Percentiles rank a stretch among this genome's conserved stretches.
Conservation (phyloP, 345 rosid species). For the Salix viminalis region DNA sequence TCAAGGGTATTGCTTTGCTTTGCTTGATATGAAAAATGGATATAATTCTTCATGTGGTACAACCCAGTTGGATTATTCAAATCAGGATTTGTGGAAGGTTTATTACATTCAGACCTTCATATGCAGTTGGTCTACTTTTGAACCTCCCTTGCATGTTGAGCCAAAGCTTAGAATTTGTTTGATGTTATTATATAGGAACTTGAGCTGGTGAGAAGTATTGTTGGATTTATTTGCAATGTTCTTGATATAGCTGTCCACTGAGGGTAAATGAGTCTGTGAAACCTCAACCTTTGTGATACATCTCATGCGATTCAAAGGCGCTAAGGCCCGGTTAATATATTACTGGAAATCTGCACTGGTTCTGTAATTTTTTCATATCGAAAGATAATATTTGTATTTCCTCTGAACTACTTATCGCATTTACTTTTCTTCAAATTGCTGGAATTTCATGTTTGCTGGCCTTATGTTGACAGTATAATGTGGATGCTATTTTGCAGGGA, state of each 20-base stretch:
- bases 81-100: background rate
- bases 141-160: background rate
- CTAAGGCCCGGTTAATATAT: background rate
- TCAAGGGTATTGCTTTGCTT: background rate
- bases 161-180: background rate
- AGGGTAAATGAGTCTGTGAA: background rate
- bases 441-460: background rate
- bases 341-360: background rate
- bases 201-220: background rate
- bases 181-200: background rate
- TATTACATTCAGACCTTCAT: background rate
- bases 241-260: background rate
- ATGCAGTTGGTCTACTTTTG: background rate
- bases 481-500: constrained; percentile 45
- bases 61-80: background rate
- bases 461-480: background rate
- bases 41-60: background rate
- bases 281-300: background rate
- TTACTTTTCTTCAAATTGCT: background rate
- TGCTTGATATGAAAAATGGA: background rate
- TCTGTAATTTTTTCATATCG: background rate
- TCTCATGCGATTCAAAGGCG: background rate
- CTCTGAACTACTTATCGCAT: background rate
- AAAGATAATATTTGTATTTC: background rate
- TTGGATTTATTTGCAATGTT: background rate